Conservation (phyloP, 2,329 filamentous ascomycete species). For the Colletotrichum abscissum region DNA sequence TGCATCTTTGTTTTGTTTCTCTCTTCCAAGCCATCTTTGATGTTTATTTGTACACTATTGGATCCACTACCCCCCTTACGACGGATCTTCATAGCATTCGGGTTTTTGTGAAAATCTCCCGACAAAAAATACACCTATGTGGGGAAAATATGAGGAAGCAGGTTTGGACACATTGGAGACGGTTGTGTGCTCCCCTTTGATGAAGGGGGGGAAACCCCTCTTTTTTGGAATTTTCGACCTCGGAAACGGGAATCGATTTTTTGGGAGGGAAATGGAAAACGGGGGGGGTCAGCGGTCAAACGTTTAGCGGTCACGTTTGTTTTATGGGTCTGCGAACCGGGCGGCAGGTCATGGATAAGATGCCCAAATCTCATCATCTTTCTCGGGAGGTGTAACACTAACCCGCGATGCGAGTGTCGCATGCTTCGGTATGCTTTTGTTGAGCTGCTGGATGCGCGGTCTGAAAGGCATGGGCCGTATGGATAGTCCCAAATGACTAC, state of each 20-base stretch:
- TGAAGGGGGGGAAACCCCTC: constrained; percentile 1
- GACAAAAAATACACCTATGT: constrained; percentile 32
- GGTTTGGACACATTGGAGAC: constrained; percentile 17
- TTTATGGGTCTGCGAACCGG: constrained; percentile 31
- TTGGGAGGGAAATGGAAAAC: constrained; percentile 5
- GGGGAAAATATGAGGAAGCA: constrained; percentile 25
- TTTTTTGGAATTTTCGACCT: constrained; percentile 1
- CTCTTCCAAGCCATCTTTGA: constrained; percentile 31
- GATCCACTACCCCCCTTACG: neutral
- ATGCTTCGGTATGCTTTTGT: constrained; percentile 8
- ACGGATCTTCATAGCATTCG: constrained; percentile 34
- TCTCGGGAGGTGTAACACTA: constrained; percentile 35
- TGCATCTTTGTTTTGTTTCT: constrained; percentile 26
- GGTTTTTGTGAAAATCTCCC: constrained; percentile 14
- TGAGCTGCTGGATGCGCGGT: constrained; percentile 7
- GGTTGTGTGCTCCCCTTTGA: neutral
- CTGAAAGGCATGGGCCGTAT: neutral
- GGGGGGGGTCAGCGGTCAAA: constrained; percentile 29
- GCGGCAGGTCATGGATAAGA: too few relatives aligned
- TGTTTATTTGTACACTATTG: constrained; percentile 39
- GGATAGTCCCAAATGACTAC: constrained; percentile 34
- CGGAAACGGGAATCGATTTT: constrained; percentile 21
- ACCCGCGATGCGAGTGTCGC: constrained; percentile 18
- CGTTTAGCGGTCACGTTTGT: constrained; percentile 34
- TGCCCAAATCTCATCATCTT: constrained; percentile 7